Percentiles rank a stretch among this genome's conserved stretches.
Evolutionary conservation across 2,329 filamentous ascomycete species (phyloP).

Genomic region (Aspergillus niger): DNA sequence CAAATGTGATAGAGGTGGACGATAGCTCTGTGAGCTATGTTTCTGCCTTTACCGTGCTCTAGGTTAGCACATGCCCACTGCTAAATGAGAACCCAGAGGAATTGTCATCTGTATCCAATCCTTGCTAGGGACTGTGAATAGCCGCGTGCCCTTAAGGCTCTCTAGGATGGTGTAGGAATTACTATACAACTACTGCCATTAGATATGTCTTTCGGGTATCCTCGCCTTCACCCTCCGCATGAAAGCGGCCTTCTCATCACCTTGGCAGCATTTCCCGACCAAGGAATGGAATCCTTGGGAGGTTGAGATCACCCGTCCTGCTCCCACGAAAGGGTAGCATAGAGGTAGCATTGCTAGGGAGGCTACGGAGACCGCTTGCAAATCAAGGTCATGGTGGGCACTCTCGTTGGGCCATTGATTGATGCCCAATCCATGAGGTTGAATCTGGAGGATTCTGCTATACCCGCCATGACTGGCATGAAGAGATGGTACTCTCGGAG

Average conservation of each 20-base stretch:
- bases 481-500: background rate
- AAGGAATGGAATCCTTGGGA: background rate
- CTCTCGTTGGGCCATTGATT: background rate
- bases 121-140: background rate
- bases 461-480: background rate
- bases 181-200: background rate
- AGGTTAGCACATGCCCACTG: constrained; percentile 1
- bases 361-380: background rate
- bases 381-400: background rate
- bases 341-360: background rate
- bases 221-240: background rate
- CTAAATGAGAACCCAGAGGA: background rate
- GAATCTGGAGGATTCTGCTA: background rate
- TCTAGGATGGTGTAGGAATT: background rate
- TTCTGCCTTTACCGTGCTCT: constrained; percentile 82
- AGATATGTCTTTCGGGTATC: background rate
- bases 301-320: background rate
- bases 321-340: background rate
- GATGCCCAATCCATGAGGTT: background rate
- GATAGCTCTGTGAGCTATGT: constrained; percentile 96
- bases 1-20: constrained; percentile 63
- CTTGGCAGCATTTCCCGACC: background rate
- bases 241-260: background rate
- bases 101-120: background rate
- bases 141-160: background rate